A percentile compares a stretch with the other conserved stretches of the same genome.
These are phyloP conservation scores for Diaporthe sp. DNA, from an alignment of 2,329 filamentous ascomycete genomes.

Conservation along the genomic window DNA sequence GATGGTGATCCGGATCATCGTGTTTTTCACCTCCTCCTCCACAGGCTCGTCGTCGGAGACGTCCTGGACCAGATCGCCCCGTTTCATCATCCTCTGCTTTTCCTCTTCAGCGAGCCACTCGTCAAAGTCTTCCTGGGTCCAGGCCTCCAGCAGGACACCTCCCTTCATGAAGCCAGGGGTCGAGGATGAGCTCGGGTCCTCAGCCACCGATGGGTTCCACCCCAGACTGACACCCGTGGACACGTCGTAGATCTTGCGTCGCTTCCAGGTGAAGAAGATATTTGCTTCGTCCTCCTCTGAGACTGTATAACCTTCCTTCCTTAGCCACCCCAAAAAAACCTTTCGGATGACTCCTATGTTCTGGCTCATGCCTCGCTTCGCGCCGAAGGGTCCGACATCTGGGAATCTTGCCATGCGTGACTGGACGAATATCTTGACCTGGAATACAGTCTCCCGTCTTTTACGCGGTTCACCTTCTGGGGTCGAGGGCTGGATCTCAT, in stretches of 20 bases:
- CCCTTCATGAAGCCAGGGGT: slow-evolving; percentile 62
- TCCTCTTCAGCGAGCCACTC: slow-evolving; percentile 64
- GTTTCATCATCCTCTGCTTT: slow-evolving; percentile 58
- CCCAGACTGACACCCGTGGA: slow-evolving; percentile 80
- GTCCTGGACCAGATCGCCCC: slow-evolving; percentile 54
- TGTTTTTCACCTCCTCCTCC: slow-evolving; percentile 41
- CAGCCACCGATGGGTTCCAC: slow-evolving; percentile 63
- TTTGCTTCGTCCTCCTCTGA: slow-evolving; percentile 56
- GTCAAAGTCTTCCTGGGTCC: slow-evolving; percentile 75
- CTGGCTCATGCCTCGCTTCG: slow-evolving; percentile 35
- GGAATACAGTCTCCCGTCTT: slow-evolving; percentile 11
- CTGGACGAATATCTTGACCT: slow-evolving; percentile 74
- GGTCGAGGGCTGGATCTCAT: slow-evolving; percentile 21
- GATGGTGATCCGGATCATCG: slow-evolving; percentile 65
- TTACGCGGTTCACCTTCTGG: not conserved
- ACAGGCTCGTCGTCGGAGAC: slow-evolving; percentile 15
- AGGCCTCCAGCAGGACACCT: slow-evolving; percentile 81
- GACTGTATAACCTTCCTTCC: not conserved
- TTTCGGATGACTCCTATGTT: slow-evolving; percentile 32
- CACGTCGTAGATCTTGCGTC: slow-evolving; percentile 79
- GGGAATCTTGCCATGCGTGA: slow-evolving; percentile 71
- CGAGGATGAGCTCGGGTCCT: slow-evolving; percentile 55
- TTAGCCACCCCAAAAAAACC: slow-evolving; percentile 22
- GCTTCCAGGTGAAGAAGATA: slow-evolving; percentile 85
- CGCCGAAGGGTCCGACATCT: slow-evolving; percentile 38